Conservation (phyloP, 2,329 filamentous ascomycete genomes). For the Colletotrichum nymphaeae region DNA sequence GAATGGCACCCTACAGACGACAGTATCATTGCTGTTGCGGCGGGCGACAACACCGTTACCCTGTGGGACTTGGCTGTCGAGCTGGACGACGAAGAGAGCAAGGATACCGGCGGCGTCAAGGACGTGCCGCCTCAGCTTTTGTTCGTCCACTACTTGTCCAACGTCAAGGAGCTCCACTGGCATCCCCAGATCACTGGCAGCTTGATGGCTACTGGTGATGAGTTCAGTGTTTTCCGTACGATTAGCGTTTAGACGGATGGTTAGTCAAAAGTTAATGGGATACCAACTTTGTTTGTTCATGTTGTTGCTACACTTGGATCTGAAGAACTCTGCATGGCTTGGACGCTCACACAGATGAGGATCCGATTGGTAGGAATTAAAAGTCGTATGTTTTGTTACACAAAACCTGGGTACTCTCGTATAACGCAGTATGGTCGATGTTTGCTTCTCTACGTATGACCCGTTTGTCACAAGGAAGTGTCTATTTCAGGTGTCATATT, state of each 20-base stretch:
- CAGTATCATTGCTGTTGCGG: slow-evolving; percentile 91
- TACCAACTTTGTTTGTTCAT: slow-evolving; percentile 33
- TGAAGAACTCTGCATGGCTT: not conserved
- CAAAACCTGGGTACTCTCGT: not conserved
- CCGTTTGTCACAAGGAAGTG: slow-evolving; percentile 2
- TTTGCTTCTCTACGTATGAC: slow-evolving; percentile 19
- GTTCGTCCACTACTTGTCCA: slow-evolving; percentile 96
- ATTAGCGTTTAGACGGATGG: slow-evolving; percentile 76
- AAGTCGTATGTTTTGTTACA: slow-evolving; percentile 5
- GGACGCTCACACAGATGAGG: not conserved
- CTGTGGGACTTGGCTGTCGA: slow-evolving; percentile 98
- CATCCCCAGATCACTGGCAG: slow-evolving; percentile 94
- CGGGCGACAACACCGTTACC: slow-evolving; percentile 93
- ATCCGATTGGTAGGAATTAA: slow-evolving; percentile 4
- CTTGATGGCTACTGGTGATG: slow-evolving; percentile 89
- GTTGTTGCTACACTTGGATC: not conserved
- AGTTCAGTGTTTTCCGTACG: slow-evolving; percentile 87
- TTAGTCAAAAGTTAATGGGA: slow-evolving; percentile 29
- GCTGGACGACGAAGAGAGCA: slow-evolving; percentile 95
- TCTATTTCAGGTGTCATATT: not conserved
- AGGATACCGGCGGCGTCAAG: slow-evolving; percentile 85
- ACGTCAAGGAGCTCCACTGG: slow-evolving; percentile 97
- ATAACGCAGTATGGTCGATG: not conserved
- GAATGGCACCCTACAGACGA: slow-evolving; percentile 99
- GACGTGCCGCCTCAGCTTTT: slow-evolving; percentile 94